Evolutionary conservation across 768 basidiomycete species (phyloP), one percentile per base, ranked within the genome.

Genomic region (Tephrocybe sp.): DNA sequence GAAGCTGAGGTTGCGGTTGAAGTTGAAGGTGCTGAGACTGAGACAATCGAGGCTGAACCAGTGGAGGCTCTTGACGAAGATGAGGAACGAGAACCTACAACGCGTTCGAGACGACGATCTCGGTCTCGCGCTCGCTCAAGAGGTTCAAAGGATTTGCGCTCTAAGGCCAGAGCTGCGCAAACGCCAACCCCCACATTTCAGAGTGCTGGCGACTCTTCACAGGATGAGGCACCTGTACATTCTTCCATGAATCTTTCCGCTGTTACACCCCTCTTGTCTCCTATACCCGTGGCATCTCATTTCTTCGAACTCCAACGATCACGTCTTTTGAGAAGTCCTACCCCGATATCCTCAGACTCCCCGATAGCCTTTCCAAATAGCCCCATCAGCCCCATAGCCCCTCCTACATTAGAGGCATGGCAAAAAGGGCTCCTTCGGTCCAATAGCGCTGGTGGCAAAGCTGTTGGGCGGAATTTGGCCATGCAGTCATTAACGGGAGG

Each of bases 401-500:
- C 87, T 29, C 91, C 91, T 0, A 81, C 88, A 3, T 73, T 95
- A 5, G 87, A 91, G 59, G 88, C 86, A 18, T 70, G 94, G 30
- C 84, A 85, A 61, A 80, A 75, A 59, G 86, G 86, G 13, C 78
- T 97, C 2, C 84, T 90, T 61, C 84, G 94, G 16, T 94, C 94
- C 2, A 94, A 94, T 63, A 94, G 93, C 60, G 90, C 89, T n/a
- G 88, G 87, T 18, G 78, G 86, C 45, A 55, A 55, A 43, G 79
- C 86, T 61, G 83, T 82, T 24, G 71, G 72, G 25, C 72, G 88
- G 40, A 78, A 81, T 58, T 71, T 83, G 66, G 92, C 92, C 3
- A 82, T 95, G 80, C 83, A 83, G 54, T 94, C 92, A 64, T 73
- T 97, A 47, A 92, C 87, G 1, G 88, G 89, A 33, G 86, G 84